Percentiles rank a stretch among this genome's conserved stretches.
phyloP scores from a whole-genome alignment of 2,329 filamentous ascomycete species.

The Scedosporium minutisporum region DNA sequence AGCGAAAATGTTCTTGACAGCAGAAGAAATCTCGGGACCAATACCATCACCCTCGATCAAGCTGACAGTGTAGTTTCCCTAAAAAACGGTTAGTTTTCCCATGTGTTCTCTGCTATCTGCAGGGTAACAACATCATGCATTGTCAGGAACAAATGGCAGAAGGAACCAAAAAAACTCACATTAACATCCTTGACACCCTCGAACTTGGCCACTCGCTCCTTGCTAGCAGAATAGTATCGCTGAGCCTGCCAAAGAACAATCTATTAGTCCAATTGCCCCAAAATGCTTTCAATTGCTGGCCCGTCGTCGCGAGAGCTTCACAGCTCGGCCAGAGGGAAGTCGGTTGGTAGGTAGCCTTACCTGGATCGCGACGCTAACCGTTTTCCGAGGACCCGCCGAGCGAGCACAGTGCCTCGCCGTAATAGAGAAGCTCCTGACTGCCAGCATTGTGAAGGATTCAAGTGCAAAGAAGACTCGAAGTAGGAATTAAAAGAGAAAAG shows the following conservation, averaged over 20 bases:
- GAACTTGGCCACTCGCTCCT: conserved; percentile 77
- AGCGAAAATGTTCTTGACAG: conserved; percentile 97
- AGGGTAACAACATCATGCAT: conserved; percentile 3
- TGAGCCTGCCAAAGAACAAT: background rate
- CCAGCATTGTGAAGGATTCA: conserved; percentile 59
- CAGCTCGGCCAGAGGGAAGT: conserved; percentile 7
- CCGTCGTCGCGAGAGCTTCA: background rate
- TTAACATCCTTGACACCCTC: conserved; percentile 80
- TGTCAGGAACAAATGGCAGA: conserved; percentile 9
- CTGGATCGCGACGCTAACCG: conserved; percentile 40
- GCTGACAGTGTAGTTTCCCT: conserved; percentile 94
- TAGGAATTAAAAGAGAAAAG: conserved; percentile 14
- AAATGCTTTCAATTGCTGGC: background rate
- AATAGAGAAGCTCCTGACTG: conserved; percentile 66
- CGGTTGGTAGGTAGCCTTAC: conserved; percentile 31
- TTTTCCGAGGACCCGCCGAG: conserved; percentile 47
- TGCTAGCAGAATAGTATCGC: conserved; percentile 2
- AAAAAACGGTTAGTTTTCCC: conserved; percentile 24
- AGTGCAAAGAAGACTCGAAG: conserved; percentile 9
- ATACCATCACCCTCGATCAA: conserved; percentile 99
- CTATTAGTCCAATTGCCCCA: background rate
- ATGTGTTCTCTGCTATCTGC: conserved; percentile 15
- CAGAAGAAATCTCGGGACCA: conserved; percentile 93
- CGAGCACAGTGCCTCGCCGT: conserved; percentile 72
- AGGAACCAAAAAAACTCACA: conserved; percentile 45